Evolutionary conservation across 495 filamentous ascomycete species (phyloP).

Genomic region (Neurospora africana): DNA sequence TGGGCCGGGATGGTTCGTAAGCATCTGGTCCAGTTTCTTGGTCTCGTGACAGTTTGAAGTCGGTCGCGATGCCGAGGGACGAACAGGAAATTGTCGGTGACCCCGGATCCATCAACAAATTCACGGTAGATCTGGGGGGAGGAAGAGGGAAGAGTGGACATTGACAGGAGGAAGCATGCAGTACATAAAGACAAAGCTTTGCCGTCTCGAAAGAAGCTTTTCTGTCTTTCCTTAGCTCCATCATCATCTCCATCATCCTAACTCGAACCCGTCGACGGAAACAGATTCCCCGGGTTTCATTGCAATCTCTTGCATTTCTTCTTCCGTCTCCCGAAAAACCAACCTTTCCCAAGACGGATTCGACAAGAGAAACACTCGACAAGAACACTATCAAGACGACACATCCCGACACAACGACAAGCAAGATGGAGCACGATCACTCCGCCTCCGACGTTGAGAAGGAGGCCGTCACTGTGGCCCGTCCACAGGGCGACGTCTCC

Average conservation of each 20-base stretch:
- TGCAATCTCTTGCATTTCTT: not conserved
- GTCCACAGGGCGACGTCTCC: slow-evolving; percentile 20
- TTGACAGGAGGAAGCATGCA: not conserved
- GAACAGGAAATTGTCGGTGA: not conserved
- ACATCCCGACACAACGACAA: not conserved
- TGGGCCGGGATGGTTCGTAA: not conserved
- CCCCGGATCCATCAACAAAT: not conserved
- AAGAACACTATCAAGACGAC: not conserved
- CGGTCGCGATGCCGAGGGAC: not conserved
- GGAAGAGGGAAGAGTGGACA: not conserved
- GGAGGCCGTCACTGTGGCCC: slow-evolving; percentile 9
- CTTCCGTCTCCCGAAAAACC: not conserved
- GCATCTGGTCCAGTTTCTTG: not conserved
- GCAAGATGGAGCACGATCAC: slow-evolving; percentile 8
- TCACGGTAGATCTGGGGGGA: not conserved
- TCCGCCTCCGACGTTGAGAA: slow-evolving; percentile 6
- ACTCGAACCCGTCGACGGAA: not conserved
- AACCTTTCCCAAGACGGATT: not conserved
- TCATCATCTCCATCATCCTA: not conserved
- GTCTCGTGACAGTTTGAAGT: not conserved
- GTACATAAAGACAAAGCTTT: not conserved
- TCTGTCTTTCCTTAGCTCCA: not conserved
- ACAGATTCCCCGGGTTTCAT: not conserved
- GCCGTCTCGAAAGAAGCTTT: not conserved
- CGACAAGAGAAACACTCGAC: not conserved